Conservation (phyloP, 2,329 filamentous ascomycete species). For the Sclerotinia minor region DNA sequence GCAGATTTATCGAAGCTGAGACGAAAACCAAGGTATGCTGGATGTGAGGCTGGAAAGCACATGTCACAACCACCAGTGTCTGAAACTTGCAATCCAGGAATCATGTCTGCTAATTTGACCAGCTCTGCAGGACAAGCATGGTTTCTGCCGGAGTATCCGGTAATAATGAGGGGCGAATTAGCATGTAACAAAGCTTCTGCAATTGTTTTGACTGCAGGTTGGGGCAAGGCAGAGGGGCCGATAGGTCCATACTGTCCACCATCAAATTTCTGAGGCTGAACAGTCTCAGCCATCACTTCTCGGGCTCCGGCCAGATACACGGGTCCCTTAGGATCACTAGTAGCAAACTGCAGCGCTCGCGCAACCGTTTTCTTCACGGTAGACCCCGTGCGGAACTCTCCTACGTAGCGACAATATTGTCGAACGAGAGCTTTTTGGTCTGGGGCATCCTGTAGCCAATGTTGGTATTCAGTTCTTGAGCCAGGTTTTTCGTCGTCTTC, state of each 20-base stretch:
- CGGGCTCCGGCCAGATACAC: conserved; percentile 10
- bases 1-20: conserved; percentile 73
- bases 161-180: conserved; percentile 62
- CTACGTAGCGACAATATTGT: conserved; percentile 15
- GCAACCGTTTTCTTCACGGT: conserved; percentile 14
- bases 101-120: conserved; percentile 63
- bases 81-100: conserved; percentile 66
- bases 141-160: conserved; percentile 68
- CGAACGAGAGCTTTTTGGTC: conserved; percentile 18
- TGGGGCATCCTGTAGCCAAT: conserved; percentile 13
- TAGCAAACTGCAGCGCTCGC: conserved; percentile 16
- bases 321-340: conserved; percentile 1
- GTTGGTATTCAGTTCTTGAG: conserved; percentile 12
- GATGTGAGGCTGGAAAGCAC: conserved; percentile 71
- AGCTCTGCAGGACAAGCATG: conserved; percentile 59
- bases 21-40: conserved; percentile 65
- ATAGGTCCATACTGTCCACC: conserved; percentile 2
- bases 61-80: conserved; percentile 75
- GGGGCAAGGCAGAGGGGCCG: not conserved
- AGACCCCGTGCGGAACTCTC: conserved; percentile 8
- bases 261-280: not conserved
- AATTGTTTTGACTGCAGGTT: conserved; percentile 8
- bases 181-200: not conserved
- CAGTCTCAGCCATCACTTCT: conserved; percentile 9
- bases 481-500: not conserved